Percentiles rank a stretch among this genome's conserved stretches.
phyloP scores from a whole-genome alignment of 768 basidiomycete species.

The Rhizopogon roseolus region DNA sequence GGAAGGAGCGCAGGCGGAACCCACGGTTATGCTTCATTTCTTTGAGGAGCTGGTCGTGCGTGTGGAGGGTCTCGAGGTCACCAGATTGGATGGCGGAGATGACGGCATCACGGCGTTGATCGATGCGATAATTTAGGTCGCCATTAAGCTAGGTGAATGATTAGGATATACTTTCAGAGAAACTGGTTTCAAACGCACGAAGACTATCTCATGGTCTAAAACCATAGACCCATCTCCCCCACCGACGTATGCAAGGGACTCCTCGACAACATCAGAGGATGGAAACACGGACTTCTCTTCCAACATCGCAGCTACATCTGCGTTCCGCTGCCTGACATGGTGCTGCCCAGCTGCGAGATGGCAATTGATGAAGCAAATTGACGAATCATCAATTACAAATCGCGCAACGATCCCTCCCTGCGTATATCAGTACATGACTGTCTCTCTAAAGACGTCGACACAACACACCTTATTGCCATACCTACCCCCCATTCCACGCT shows the following conservation, averaged over 20 bases:
- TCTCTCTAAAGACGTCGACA: not conserved
- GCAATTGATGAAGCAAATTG: conserved; percentile 92
- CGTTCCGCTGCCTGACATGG: conserved; percentile 76
- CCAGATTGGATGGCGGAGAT: conserved; percentile 62
- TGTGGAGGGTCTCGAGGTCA: conserved; percentile 57
- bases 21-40: conserved; percentile 86
- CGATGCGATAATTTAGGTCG: conserved; percentile 97
- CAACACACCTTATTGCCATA: conserved; percentile 89
- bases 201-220: conserved; percentile 91
- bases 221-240: conserved; percentile 94
- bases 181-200: conserved; percentile 39
- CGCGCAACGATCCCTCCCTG: conserved; percentile 91
- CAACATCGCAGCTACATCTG: conserved; percentile 81
- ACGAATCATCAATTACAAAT: conserved; percentile 87
- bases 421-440: not conserved
- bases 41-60: conserved; percentile 86
- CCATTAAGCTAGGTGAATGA: conserved; percentile 61
- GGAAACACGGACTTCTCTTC: conserved; percentile 75
- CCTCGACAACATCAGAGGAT: conserved; percentile 38
- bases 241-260: conserved; percentile 68
- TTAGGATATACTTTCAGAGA: conserved; percentile 3
- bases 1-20: conserved; percentile 81
- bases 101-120: conserved; percentile 83
- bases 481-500: conserved; percentile 87
- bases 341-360: conserved; percentile 96